Conservation (phyloP, 768 basidiomycete genomes). For the Tephrocybe sp. region DNA sequence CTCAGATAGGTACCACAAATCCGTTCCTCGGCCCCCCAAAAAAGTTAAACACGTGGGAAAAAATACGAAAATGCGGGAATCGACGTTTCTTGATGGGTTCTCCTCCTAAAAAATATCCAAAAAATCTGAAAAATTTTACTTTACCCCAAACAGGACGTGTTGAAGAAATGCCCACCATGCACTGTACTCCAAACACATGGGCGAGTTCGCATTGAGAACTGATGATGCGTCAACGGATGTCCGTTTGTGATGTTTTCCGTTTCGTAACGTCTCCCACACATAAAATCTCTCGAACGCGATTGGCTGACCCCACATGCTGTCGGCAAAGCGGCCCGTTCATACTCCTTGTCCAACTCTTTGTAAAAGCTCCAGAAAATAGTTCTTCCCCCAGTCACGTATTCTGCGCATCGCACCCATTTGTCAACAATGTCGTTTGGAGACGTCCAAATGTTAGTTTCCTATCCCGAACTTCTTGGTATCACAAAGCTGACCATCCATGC, state of each 20-base stretch:
- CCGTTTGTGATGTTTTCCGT: background rate
- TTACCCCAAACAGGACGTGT: too few species aligned
- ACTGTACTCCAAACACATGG: too few species aligned
- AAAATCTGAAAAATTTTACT: too few species aligned
- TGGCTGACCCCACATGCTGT: constrained; percentile 17
- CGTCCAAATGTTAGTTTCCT: constrained; percentile 33
- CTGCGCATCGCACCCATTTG: background rate
- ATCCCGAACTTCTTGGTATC: background rate
- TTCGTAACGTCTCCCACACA: too few species aligned
- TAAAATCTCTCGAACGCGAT: constrained; percentile 17
- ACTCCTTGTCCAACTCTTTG: background rate
- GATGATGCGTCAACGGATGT: background rate
- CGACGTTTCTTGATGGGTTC: too few species aligned
- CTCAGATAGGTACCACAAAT: too few species aligned
- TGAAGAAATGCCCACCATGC: too few species aligned
- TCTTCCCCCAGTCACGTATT: background rate
- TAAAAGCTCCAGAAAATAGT: background rate
- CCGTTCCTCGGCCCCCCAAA: too few species aligned
- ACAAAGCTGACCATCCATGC: constrained; percentile 1
- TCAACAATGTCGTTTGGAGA: constrained; percentile 47
- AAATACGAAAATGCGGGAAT: too few species aligned
- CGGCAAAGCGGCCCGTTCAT: constrained; percentile 11
- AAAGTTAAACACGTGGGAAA: too few species aligned
- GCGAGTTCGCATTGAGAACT: too few species aligned
- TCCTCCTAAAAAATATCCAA: too few species aligned